Base-by-base conservation (phyloP, 2,329 filamentous ascomycete species). In the Macrophomina tecta region DNA sequence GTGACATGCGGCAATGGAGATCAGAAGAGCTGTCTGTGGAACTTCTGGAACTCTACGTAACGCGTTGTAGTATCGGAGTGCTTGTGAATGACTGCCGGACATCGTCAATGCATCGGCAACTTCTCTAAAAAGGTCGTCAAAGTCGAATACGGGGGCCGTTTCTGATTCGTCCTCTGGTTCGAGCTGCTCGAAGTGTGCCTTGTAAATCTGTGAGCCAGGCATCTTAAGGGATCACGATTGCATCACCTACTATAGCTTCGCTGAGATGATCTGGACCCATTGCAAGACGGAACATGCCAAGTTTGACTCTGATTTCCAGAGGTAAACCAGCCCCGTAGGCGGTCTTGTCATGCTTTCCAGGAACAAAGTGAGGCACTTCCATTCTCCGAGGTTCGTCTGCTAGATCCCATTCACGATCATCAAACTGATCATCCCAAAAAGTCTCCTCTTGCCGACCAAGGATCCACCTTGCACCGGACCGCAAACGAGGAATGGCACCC, bases 401-500 rank as follows among this genome's bases (percentile, higher is more conserved):
- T 5, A 86, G 79, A 76, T 99, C 95, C 88, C 93, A 99, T 79
- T 99, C 95, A 66, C 93, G 86, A 76, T 97, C 93, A 75, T 97
- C 92, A 5, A 87, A 83, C 36, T 85, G 82, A 70, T 84, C 76
- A 67, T 96, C 90, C 95, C 95, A 99, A 73, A 89, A 92, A 0
- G 74, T 78, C 76, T 99, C 94, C 4, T 86, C 82, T 42, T 84
- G 82, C 58, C 95, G 89, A 8, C 92, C 91, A 46, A 97, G 83
- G 65, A 97, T 83, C 93, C 93, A 97, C 66, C 96, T 85, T 28
- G 91, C 87, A 16, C 97, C 79, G 2, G 83, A 83, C 75, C 91
- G 95, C 12, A 96, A 82, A 69, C 90, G 87, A 34, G 78, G 78
- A 2, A 97, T 85, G 2, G 91, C 93, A 70, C 89, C 84, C 5